Percentiles rank a stretch among this genome's conserved stretches.
These are phyloP conservation scores for Scleromitrula shiraiana DNA, from an alignment of 2,329 filamentous ascomycete genomes.

Conservation along the genomic window DNA sequence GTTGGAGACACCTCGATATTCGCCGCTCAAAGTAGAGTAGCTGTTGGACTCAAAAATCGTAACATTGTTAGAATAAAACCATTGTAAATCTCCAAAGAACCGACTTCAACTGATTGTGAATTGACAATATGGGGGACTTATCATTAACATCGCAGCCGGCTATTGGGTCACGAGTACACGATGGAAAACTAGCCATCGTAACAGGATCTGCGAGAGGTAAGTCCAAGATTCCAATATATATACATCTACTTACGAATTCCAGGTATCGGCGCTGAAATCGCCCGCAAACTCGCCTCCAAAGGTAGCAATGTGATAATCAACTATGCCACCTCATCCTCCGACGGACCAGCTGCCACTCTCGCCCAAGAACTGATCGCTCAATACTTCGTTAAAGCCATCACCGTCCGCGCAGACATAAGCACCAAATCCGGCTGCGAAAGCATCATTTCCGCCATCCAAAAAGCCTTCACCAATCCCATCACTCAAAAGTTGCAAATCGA, in stretches of 20 bases:
- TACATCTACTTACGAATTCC: constrained; percentile 7
- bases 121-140: not conserved
- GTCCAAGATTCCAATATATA: not conserved
- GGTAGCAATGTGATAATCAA: constrained; percentile 53
- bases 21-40: no score
- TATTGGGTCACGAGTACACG: constrained; percentile 34
- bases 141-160: constrained; percentile 3
- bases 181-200: constrained; percentile 68
- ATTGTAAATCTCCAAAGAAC: no score
- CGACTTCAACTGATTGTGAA: no score
- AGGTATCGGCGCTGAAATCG: constrained; percentile 61
- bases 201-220: constrained; percentile 69
- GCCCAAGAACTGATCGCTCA: constrained; percentile 43
- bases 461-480: constrained; percentile 4
- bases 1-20: no score
- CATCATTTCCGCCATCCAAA: constrained; percentile 47
- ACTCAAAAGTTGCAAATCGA: constrained; percentile 59
- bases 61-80: no score
- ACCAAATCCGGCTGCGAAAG: constrained; percentile 48
- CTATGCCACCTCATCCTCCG: constrained; percentile 53
- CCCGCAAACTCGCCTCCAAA: constrained; percentile 58
- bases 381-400: constrained; percentile 50
- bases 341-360: constrained; percentile 41
- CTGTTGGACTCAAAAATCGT: no score
- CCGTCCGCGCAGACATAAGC: constrained; percentile 62